phyloP scores from a whole-genome alignment of 495 filamentous ascomycete species.

The Apiosordaria backusii region DNA sequence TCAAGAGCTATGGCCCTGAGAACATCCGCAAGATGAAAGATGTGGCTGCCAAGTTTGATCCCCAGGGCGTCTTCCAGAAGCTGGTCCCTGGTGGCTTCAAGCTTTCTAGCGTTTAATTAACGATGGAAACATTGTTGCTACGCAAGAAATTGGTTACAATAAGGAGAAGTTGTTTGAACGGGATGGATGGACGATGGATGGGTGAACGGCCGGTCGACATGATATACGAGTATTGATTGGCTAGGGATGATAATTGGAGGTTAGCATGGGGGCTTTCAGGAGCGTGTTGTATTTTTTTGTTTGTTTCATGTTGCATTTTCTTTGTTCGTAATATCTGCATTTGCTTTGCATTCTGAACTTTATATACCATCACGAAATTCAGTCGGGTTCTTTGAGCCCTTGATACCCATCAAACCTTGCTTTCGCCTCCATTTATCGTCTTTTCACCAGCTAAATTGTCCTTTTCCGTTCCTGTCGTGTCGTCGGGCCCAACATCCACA shows the following conservation, averaged over 20 bases:
- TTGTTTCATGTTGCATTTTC: not conserved
- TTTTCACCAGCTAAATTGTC: too few relatives aligned
- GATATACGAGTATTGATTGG: not conserved
- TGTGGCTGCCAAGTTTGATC: conserved; percentile 49
- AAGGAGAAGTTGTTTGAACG: not conserved
- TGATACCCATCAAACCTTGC: not conserved
- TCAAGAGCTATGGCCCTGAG: conserved; percentile 47
- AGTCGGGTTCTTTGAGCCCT: not conserved
- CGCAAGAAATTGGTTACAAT: too few relatives aligned
- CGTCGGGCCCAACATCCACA: not conserved
- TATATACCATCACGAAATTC: not conserved
- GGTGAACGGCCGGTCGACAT: not conserved
- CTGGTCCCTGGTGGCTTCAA: conserved; percentile 40
- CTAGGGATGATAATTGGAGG: not conserved
- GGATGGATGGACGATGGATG: not conserved
- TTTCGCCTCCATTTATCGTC: too few relatives aligned
- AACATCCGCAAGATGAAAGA: conserved; percentile 38
- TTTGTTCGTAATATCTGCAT: not conserved
- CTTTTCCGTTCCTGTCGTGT: not conserved
- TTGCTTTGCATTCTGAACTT: not conserved
- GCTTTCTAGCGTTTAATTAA: conserved; percentile 13
- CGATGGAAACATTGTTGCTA: not conserved
- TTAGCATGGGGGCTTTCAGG: not conserved
- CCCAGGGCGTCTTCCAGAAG: conserved; percentile 47
- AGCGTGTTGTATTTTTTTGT: not conserved